Base-by-base conservation (phyloP, 2,329 filamentous ascomycete genomes). In the Blastomyces emzantsi region DNA sequence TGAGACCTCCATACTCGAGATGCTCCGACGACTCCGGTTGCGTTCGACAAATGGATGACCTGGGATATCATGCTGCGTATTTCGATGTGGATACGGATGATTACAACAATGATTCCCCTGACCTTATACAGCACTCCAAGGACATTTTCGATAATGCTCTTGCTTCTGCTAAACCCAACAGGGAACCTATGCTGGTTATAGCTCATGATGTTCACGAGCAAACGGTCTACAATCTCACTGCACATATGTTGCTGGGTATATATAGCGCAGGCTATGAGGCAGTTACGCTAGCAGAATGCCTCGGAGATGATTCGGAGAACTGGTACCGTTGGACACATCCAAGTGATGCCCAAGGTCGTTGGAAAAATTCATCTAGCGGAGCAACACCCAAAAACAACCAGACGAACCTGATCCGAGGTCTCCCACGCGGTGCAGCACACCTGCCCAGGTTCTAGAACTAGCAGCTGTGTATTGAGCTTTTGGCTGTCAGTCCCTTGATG, bases 1-100 rank as follows among this genome's bases (percentile, higher is more conserved):
- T 83, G 79, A 78, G 81, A 2, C 79, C 81, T 13, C 81, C 81
- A 1, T 83, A 80, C 68, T 76, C 77, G 11, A 75, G 72, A 49
- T 80, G 78, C 63, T 70, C 67, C 15, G 64, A 66, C 3, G 68
- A 72, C 13, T 73, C 72, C 11, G 75, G 73, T 11, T 80, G 78
- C 63, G 71, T 78, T 55, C 69, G 71, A 30, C 78, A 79, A 57
- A 72, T 83, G 70, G 74, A 71, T 22, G 69, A 72, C 3, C 70
- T 82, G 41, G 80, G 80, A 0, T 83, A 83, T 66, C 80, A 83
- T 68, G 74, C 82, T 58, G 74, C 80, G 61, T 69, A 76, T 43
- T 78, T 77, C 56, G 76, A 81, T 62, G 73, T 81, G 28, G 80
- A 82, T 68, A 81, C 79, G 4, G 71, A 75, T 28, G 80, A 82